phyloP scores from a whole-genome alignment of 2,329 filamentous ascomycete species.

The Pseudogymnoascus sp. region DNA sequence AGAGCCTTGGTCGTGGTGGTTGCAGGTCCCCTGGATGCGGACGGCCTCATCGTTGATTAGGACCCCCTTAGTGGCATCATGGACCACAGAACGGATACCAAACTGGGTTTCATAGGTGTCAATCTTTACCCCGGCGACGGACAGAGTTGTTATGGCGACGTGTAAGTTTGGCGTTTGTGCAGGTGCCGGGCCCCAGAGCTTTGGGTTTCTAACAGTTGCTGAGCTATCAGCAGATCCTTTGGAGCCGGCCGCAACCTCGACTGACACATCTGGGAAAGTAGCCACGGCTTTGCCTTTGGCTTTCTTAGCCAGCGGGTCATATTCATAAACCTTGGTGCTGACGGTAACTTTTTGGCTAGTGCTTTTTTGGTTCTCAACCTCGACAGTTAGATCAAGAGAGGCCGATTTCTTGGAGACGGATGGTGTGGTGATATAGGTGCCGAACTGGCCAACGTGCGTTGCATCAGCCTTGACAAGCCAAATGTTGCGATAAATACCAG shows the following conservation, averaged over 20 bases:
- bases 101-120: slow-evolving; percentile 43
- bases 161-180: slow-evolving; percentile 40
- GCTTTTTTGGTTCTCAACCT: slow-evolving; percentile 37
- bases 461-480: slow-evolving; percentile 43
- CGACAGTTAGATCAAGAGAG: slow-evolving; percentile 35
- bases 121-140: slow-evolving; percentile 21
- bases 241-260: slow-evolving; percentile 27
- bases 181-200: slow-evolving; percentile 41
- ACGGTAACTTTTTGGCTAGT: slow-evolving; percentile 29
- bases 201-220: slow-evolving; percentile 24
- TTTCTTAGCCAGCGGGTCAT: slow-evolving; percentile 29
- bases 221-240: slow-evolving; percentile 32
- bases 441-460: slow-evolving; percentile 41
- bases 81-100: slow-evolving; percentile 39
- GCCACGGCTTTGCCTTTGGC: slow-evolving; percentile 28
- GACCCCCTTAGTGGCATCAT: slow-evolving; percentile 35
- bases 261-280: slow-evolving; percentile 27
- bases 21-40: slow-evolving; percentile 38
- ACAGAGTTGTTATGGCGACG: slow-evolving; percentile 36
- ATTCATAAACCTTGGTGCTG: slow-evolving; percentile 33
- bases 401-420: slow-evolving; percentile 38
- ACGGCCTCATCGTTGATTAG: slow-evolving; percentile 39
- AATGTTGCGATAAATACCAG: slow-evolving; percentile 45
- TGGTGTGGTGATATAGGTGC: slow-evolving; percentile 41
- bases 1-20: slow-evolving; percentile 45